Evolutionary conservation across 805 yeast species (phyloP), one percentile per base, ranked within the genome.

Genomic region (Myxozyma melibiosi): DNA sequence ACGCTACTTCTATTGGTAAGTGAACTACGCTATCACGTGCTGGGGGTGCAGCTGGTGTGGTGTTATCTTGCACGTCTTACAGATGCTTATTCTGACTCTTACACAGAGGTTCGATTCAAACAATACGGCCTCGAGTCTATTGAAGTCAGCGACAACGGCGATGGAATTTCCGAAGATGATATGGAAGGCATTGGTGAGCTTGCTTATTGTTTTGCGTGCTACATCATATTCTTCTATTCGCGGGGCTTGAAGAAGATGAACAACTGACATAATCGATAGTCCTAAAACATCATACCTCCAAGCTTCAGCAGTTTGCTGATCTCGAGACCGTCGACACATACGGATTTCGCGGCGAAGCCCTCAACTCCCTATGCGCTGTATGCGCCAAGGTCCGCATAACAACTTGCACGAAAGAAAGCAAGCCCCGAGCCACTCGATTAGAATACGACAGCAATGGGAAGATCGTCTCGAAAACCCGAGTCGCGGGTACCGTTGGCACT

Each of bases 331-430:
- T 78, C 2, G 50, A 51, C 0, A 80, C 85, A 0, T 80, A 77
- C 62, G 96, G 96, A 0, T 87, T 84, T 66, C 76, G 88, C 47
- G 96, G 96, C 0, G 87, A 84, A 63, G 86, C 94, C 0, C 63
- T 89, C 16, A 73, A 76, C 51, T 77, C 85, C 0, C 71, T 89
- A 2, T 69, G 80, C n/a, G 74, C 77, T 0, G 65, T 81, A 5
- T 73, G 57, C 24, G 35, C 84, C 0, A 68, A 75, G 13, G 57
- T 83, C n/a, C 65, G 75, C 0, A 68, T 88, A 0, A 67, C 76
- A 1, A 79, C 92, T 0, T 80, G 78, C 57, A 62, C 70, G 0
- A 56, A 53, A 14, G 69, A 66, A 0, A 73, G 69, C 1, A 77
- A 78, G 3, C 91, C 94, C 1, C 73, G 74, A 40, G 94, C 89